A percentile compares a stretch with the other conserved stretches of the same genome.
These are phyloP conservation scores for Venturia carpophila DNA, from an alignment of 2,329 filamentous ascomycete species.

Conservation along the genomic window DNA sequence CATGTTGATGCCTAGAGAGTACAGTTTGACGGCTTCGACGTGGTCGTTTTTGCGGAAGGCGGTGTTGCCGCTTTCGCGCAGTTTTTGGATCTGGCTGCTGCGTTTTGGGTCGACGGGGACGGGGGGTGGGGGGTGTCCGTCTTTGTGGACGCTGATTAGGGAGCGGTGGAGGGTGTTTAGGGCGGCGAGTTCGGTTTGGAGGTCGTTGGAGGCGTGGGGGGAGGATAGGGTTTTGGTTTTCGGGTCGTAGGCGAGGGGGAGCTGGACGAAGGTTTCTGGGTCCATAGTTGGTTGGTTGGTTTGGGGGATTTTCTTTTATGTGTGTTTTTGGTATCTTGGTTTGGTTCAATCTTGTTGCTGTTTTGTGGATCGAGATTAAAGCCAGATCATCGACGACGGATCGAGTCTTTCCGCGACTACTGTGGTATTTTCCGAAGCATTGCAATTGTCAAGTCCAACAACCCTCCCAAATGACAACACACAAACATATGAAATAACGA, in stretches of 20 bases:
- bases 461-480: not conserved
- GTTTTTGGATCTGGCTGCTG: conserved; percentile 76
- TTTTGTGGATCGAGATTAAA: not conserved
- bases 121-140: conserved; percentile 61
- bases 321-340: not conserved
- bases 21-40: conserved; percentile 69
- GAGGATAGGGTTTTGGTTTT: conserved; percentile 63
- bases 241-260: conserved; percentile 77
- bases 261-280: conserved; percentile 60
- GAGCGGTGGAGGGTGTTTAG: conserved; percentile 74
- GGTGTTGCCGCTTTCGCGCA: conserved; percentile 78
- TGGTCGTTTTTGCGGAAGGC: conserved; percentile 72
- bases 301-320: not conserved
- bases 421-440: no score
- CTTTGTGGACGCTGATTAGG: conserved; percentile 51
- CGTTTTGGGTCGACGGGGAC: conserved; percentile 91
- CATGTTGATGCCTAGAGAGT: conserved; percentile 85
- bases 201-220: conserved; percentile 35
- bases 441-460: no score
- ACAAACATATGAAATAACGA: no score
- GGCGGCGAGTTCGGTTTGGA: conserved; percentile 48
- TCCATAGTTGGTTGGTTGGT: conserved; percentile 10
- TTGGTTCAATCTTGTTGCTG: not conserved
- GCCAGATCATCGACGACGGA: conserved; percentile 3
- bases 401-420: no score